Percentiles rank a stretch among this genome's conserved stretches.
Conservation (phyloP, 2,329 filamentous ascomycete genomes). For the Colletotrichum australisinense region DNA sequence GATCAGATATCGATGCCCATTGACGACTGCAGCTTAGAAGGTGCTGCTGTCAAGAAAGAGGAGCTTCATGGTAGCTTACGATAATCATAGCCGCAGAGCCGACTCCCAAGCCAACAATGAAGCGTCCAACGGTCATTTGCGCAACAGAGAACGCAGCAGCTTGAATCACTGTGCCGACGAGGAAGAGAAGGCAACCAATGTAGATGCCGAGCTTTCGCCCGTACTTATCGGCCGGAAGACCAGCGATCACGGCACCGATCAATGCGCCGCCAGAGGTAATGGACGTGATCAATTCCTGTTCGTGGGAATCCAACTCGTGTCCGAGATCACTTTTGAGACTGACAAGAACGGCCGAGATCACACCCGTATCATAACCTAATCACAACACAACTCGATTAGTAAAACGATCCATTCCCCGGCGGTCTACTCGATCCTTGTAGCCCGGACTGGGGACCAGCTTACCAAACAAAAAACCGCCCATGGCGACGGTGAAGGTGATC, state of each 20-base stretch:
- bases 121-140: conserved; percentile 56
- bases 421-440: too few species aligned
- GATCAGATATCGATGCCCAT: too few species aligned
- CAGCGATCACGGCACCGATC: conserved; percentile 53
- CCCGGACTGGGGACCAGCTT: not conserved
- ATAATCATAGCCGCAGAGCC: conserved; percentile 60
- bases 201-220: conserved; percentile 55
- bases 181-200: conserved; percentile 52
- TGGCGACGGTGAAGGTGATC: conserved; percentile 42
- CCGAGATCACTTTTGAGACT: conserved; percentile 54
- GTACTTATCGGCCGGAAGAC: conserved; percentile 50
- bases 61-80: conserved; percentile 33
- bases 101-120: conserved; percentile 62
- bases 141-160: conserved; percentile 49
- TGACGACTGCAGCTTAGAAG: too few species aligned
- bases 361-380: conserved; percentile 59
- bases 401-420: too few species aligned
- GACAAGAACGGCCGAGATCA: conserved; percentile 60
- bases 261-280: conserved; percentile 61
- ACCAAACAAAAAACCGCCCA: conserved; percentile 43
- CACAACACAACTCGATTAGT: not conserved
- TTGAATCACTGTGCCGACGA: conserved; percentile 50
- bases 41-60: too few species aligned
- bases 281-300: conserved; percentile 65
- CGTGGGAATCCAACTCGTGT: conserved; percentile 51